A percentile compares a stretch with the other conserved stretches of the same genome.
Evolutionary conservation across 257 asterid species (phyloP).

Genomic region (Solanum chiquidenum): DNA sequence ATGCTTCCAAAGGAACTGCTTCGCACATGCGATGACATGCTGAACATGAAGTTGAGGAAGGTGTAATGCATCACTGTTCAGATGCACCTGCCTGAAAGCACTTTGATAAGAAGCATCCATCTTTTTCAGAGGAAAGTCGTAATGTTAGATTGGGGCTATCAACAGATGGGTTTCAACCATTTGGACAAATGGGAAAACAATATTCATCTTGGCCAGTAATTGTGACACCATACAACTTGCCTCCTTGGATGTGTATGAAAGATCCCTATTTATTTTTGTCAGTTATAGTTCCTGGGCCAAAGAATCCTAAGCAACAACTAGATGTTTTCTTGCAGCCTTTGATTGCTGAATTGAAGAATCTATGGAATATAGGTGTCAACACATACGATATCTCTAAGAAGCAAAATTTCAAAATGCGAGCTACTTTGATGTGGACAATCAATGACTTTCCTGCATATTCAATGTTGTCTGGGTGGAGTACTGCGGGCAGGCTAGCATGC

Average conservation of each 20-base stretch:
- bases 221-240: not conserved
- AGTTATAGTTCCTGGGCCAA: not conserved
- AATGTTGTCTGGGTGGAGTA: not conserved
- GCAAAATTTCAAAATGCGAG: not conserved
- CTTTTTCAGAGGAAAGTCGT: not conserved
- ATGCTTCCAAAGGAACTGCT: not conserved
- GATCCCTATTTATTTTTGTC: not conserved
- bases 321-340: not conserved
- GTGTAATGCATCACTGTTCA: too few species aligned
- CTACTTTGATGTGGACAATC: not conserved
- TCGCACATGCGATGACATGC: not conserved
- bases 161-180: not conserved
- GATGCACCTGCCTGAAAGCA: not conserved
- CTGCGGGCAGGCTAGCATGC: not conserved
- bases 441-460: not conserved
- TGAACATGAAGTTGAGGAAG: too few species aligned
- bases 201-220: not conserved
- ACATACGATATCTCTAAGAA: not conserved
- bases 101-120: not conserved
- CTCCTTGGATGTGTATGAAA: not conserved
- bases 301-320: not conserved
- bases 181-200: not conserved
- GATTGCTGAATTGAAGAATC: not conserved
- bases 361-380: not conserved
- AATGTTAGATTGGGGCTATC: not conserved